Base-by-base conservation (phyloP, 805 yeast species). In the Starmerella scarabaei region DNA sequence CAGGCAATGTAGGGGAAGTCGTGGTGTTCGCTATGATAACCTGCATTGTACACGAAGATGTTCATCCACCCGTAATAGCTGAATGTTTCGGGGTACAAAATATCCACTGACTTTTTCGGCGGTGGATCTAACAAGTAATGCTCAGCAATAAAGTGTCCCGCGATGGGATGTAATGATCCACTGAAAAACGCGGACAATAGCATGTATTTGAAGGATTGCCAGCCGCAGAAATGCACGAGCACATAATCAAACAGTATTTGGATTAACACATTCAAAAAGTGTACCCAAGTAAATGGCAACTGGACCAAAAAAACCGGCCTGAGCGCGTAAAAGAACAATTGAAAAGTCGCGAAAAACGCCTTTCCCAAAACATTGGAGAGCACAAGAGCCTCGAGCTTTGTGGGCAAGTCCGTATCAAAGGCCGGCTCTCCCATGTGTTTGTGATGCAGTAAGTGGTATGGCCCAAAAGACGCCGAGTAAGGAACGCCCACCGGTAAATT, bases 111-210 rank as follows among this genome's bases (percentile, higher is more conserved):
- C 35, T 35, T 41, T 31, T 35, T 33, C 12, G 28, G 20, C 21
- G 56, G 56, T 8, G 53, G 56, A 35, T 52, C 49, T 58, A 83
- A 66, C 12, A 83, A 74, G 55, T 82, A 83, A 58, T 85, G 96
- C 57, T 85, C 96, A n/a, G 94, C 88, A 48, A 85, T 82, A 61
- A 85, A 85, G 62, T 85, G 96, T 17, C 95, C 96, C 1, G 95
- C 93, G 44, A 84, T 77, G 21, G 96, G 96, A 55, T 85, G 96
- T 55, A 82, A 66, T 0, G 93, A 81, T 2, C 96, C 96, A 0
- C 94, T 94, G 38, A 85, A 63, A 56, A 85, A 82, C 0, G 93
- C 77, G 30, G 86, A 76, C 58, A 79, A 63, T 20, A 85, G 56
- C 47, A 85, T 71, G 58, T 85, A 85, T 30, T 63, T 55, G 31